A percentile compares a stretch with the other conserved stretches of the same genome.
These are phyloP conservation scores for Elaphomyces granulatus DNA, from an alignment of 495 filamentous ascomycete genomes.

Conservation along the genomic window DNA sequence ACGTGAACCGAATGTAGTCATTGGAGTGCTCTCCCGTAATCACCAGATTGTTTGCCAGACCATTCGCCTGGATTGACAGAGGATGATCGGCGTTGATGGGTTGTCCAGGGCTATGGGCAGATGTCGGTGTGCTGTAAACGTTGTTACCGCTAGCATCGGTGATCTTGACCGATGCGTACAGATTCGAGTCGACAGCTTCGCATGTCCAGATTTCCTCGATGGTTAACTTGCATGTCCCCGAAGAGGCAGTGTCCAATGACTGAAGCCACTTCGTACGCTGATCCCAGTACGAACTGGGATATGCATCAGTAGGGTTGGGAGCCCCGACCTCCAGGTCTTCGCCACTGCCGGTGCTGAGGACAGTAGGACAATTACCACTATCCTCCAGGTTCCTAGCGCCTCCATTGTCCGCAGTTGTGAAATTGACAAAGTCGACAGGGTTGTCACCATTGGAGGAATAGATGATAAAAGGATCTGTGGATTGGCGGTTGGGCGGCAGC, in stretches of 20 bases:
- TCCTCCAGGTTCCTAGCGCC: background rate
- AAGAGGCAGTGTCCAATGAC: background rate
- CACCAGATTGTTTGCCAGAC: slow-evolving; percentile 1
- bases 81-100: slow-evolving; percentile 1
- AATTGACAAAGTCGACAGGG: background rate
- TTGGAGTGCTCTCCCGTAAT: slow-evolving; percentile 8
- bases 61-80: slow-evolving; percentile 1
- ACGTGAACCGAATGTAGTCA: slow-evolving; percentile 10
- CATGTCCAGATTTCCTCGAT: slow-evolving; percentile 2
- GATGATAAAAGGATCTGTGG: background rate
- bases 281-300: background rate
- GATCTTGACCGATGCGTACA: slow-evolving; percentile 1
- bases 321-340: background rate
- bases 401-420: background rate
- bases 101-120: background rate
- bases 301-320: background rate
- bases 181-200: slow-evolving; percentile 1
- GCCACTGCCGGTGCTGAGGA: no score
- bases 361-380: background rate
- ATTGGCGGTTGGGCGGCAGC: background rate
- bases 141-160: background rate
- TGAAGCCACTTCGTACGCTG: background rate
- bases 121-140: background rate
- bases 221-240: slow-evolving; percentile 2
- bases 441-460: background rate